Base-by-base conservation (phyloP, 305 asterid species). In the Vinca major region DNA sequence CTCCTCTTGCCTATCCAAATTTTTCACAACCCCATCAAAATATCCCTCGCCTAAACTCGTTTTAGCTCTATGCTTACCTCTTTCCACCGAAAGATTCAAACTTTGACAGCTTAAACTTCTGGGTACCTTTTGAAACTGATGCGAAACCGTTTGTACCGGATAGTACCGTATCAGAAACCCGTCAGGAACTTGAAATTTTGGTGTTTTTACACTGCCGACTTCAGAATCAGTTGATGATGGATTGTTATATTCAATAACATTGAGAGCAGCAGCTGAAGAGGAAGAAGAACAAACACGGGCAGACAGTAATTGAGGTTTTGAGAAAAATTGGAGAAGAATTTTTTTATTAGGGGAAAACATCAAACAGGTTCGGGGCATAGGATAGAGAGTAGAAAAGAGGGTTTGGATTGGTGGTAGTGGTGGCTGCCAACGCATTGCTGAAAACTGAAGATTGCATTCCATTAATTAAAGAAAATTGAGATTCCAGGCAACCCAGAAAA, bases 361-460 rank as follows among this genome's bases (percentile, higher is more conserved):
- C 73, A 80, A 78, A 80, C 77, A 50, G 41, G 69, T 78, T 68
- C 12, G 16, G 66, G 86, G 84, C 36, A 78, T 71, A 4, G 70
- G 76, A 68, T 70, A 75, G 65, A 75, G 43, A 60, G 81, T 63
- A 63, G 82, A 72, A 1, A 75, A 26, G 7, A 81, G 2, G 11
- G 79, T 74, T 50, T 65, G 45, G 56, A 71, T 2, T 0, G 63
- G 61, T 17, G 58, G 84, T 10, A 66, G 61, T 17, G 58, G 84
- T 10, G 83, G 74, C 51, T 79, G 75, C 54, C 53, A 57, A 64
- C 73, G 76, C 86, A 85, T 86, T 62, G 60, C 74, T 68, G 56
- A 47, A 62, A 71, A 70, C 41, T 70, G 47, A 71, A 83, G 67
- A 57, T 81, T 77, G 69, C 73, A 72, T 75, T 83, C 83, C 88